Evolutionary conservation across 164 flowering plant species (phyloP).

Genomic region (Malania oleifera): DNA sequence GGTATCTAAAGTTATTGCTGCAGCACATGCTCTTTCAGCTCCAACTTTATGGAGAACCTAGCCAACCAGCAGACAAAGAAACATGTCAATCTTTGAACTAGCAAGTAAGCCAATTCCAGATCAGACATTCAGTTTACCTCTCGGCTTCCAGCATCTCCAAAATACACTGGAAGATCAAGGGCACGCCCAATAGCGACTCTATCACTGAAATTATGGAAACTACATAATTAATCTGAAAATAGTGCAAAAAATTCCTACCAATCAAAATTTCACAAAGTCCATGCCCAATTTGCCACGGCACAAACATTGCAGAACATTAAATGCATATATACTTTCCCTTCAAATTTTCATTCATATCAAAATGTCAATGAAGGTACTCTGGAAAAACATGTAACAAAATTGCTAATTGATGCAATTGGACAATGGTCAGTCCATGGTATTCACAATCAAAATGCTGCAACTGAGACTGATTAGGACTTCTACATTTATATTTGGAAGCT

Average conservation of each 20-base stretch:
- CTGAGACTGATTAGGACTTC: too few relatives aligned
- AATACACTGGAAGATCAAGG: conserved; percentile 94
- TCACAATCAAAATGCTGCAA: too few relatives aligned
- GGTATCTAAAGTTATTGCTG: conserved; percentile 87
- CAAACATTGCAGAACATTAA: neutral
- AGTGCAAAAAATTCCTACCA: neutral
- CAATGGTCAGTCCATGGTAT: too few relatives aligned
- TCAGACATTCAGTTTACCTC: conserved; percentile 51
- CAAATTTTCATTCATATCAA: neutral
- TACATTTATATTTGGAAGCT: too few relatives aligned
- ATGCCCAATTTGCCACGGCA: neutral
- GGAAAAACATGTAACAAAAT: too few relatives aligned
- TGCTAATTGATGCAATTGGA: too few relatives aligned
- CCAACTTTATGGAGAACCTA: conserved; percentile 98
- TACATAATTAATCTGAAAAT: neutral
- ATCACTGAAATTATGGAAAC: conserved; percentile 54
- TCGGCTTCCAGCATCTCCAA: conserved; percentile 99
- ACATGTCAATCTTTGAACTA: conserved; percentile 17
- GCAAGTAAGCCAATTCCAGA: neutral
- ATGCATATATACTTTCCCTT: neutral
- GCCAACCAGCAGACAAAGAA: conserved; percentile 7
- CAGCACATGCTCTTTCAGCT: conserved; percentile 99
- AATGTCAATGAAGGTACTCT: too few relatives aligned
- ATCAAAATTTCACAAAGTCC: neutral
- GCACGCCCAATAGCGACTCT: conserved; percentile 95